Evolutionary conservation across 2,329 filamentous ascomycete genomes (phyloP), one percentile per base, ranked within the genome.

Genomic region (Colletotrichum scovillei): DNA sequence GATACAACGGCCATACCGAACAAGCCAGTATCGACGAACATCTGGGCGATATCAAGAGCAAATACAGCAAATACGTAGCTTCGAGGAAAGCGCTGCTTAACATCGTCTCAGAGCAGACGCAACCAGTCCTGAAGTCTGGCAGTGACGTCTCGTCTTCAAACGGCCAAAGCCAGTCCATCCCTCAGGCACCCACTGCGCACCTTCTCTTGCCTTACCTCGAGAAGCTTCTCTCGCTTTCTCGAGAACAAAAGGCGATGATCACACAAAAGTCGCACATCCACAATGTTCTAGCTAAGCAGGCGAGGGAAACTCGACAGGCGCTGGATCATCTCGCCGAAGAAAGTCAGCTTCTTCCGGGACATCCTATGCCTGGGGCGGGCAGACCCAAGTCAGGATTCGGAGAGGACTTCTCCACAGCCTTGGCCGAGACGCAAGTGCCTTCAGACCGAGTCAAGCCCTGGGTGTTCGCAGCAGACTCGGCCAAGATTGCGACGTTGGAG

Each of bases 231-330:
- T 79, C 83, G 2, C 78, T 91, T 5, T 87, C 89, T 5, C 88
- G 84, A 57, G 86, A 87, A 64, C 90, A 92, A 79, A 92, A 90
- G 77, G 82, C 83, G 0, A 81, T 87, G 30, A 89, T 91, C 57
- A 81, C 88, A 38, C 88, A 92, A 75, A 92, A 91, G 76, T 85
- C 89, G 0, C 87, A 92, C 77, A 81, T 91, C 60, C 88, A 86
- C 71, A 78, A 84, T 19, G 79, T 83, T 19, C 80, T 93, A 14
- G 79, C 84, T 24, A 88, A 85, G 74, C 86, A 91, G 75, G 82
- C 84, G 26, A 87, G 87, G 72, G 87, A 90, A 12, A 84, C 85
- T 16, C 82, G 83, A 65, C 86, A 89, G 78, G 78, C 82, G 1
- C 81, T 92, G 8, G 85, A 86, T 62, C 88, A 87, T 69, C 82